phyloP scores from a whole-genome alignment of 331 rosid genomes.

The Quercus tomentella region DNA sequence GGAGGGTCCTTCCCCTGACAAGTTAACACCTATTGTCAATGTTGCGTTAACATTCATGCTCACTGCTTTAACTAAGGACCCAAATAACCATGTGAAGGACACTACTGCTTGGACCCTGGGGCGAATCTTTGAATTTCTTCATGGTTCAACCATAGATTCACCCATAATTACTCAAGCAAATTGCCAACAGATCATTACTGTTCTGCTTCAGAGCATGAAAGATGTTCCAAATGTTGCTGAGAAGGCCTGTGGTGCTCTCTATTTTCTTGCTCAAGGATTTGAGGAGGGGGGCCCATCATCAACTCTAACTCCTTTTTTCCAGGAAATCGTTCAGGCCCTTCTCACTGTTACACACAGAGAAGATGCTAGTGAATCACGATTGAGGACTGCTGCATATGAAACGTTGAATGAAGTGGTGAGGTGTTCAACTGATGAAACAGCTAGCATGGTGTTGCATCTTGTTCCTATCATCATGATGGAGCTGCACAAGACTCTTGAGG shows the following conservation, averaged over 20 bases:
- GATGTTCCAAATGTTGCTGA: constrained; percentile 91
- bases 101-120: constrained; percentile 96
- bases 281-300: constrained; percentile 68
- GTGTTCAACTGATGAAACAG: constrained; percentile 77
- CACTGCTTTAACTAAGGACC: constrained; percentile 65
- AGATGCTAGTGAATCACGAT: constrained; percentile 80
- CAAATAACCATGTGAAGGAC: constrained; percentile 84
- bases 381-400: constrained; percentile 81
- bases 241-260: constrained; percentile 92
- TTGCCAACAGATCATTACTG: constrained; percentile 73
- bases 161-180: constrained; percentile 71
- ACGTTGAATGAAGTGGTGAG: constrained; percentile 83
- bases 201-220: constrained; percentile 86
- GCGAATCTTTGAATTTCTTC: constrained; percentile 86
- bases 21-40: constrained; percentile 61
- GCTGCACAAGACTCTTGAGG: constrained; percentile 76
- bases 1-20: constrained; percentile 86
- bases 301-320: constrained; percentile 65
- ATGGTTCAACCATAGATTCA: constrained; percentile 61
- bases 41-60: constrained; percentile 73
- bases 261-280: constrained; percentile 82
- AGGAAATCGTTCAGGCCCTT: constrained; percentile 74
- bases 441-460: constrained; percentile 68
- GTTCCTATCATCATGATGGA: constrained; percentile 70
- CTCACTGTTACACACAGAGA: constrained; percentile 71